Conservation (phyloP, 331 rosid genomes). For the Quercus tomentella region DNA sequence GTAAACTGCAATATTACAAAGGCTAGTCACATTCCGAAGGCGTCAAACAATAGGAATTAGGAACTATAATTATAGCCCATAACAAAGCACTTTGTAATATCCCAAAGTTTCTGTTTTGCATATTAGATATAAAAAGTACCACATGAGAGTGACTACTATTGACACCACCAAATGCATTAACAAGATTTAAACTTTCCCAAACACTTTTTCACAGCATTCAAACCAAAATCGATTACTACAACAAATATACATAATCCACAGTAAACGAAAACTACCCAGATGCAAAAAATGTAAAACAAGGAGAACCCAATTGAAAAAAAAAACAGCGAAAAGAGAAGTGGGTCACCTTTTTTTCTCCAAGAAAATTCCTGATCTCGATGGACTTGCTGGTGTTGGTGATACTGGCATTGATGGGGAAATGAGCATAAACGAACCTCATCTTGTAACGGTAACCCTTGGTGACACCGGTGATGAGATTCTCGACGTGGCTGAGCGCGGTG, state of each 20-base stretch:
- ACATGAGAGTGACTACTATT: neutral
- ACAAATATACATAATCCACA: neutral
- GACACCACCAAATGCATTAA: too few species aligned
- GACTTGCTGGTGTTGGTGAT: slow-evolving; percentile 31
- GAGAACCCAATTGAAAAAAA: too few species aligned
- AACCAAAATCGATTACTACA: neutral
- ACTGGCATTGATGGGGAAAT: slow-evolving; percentile 79
- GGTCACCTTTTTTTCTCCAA: slow-evolving; percentile 73
- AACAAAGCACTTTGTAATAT: too few species aligned
- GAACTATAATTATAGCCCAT: too few species aligned
- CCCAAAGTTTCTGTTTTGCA: too few species aligned
- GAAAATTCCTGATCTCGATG: slow-evolving; percentile 79
- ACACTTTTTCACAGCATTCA: neutral
- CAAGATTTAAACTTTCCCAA: too few species aligned
- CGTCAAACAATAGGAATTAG: too few species aligned
- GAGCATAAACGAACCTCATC: slow-evolving; percentile 86
- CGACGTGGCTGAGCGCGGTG: slow-evolving; percentile 76
- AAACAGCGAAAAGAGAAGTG: neutral
- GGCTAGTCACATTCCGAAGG: too few species aligned
- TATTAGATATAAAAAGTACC: neutral
- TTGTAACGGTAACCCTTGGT: slow-evolving; percentile 84
- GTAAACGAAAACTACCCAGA: neutral
- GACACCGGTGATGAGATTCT: slow-evolving; percentile 74
- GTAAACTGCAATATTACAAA: too few species aligned
- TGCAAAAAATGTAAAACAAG: neutral